phyloP scores from a whole-genome alignment of 139 green algal species.

The Monoraphidium neglectum region DNA sequence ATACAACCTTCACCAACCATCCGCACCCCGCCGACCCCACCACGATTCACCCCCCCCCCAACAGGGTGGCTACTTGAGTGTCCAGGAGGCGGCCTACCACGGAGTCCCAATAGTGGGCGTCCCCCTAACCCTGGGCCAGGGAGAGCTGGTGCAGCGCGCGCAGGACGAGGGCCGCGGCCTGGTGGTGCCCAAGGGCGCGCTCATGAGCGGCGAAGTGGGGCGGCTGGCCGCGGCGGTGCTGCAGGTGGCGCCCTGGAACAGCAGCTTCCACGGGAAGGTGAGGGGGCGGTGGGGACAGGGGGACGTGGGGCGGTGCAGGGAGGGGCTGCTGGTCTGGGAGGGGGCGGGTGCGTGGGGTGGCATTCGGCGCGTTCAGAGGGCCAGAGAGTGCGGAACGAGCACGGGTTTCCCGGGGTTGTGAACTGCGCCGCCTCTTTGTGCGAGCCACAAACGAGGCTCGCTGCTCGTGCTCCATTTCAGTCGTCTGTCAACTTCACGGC shows the following conservation, averaged over 20 bases:
- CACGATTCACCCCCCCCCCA: not conserved
- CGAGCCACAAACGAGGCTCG: too few relatives aligned
- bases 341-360: too few relatives aligned
- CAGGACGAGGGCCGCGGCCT: conserved; percentile 1
- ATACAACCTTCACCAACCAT: not conserved
- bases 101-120: conserved; percentile 8
- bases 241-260: conserved; percentile 4
- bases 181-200: not conserved
- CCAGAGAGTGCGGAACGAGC: too few relatives aligned
- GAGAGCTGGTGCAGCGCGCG: conserved; percentile 8
- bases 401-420: too few relatives aligned
- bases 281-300: not conserved
- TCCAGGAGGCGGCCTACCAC: conserved; percentile 26
- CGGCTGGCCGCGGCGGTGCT: not conserved
- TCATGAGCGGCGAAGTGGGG: not conserved
- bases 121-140: conserved; percentile 8
- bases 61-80: conserved; percentile 16
- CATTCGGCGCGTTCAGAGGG: too few relatives aligned
- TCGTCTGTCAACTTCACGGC: too few relatives aligned
- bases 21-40: not conserved
- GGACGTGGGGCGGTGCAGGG: not conserved
- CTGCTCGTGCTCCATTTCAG: too few relatives aligned
- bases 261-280: conserved; percentile 18
- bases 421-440: too few relatives aligned
- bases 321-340: too few relatives aligned